Percentiles rank a stretch among this genome's conserved stretches.
phyloP scores from a whole-genome alignment of 2,329 filamentous ascomycete genomes.

The Orbilia brochopaga region DNA sequence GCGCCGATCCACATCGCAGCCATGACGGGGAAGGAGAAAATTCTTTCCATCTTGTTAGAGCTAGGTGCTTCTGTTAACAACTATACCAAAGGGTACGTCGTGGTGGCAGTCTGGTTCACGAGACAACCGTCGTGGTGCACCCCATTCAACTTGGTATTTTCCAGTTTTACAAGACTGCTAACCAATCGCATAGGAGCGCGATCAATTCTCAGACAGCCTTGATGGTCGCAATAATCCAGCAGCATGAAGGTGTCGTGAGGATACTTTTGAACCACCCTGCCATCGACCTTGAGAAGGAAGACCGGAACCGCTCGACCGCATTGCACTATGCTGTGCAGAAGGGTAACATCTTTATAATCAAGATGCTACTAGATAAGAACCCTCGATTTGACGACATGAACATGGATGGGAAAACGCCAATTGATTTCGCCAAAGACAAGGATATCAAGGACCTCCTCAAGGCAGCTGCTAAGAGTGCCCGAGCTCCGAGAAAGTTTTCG shows the following conservation, averaged over 20 bases:
- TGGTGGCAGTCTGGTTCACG: not conserved
- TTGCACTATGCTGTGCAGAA: slow-evolving; percentile 49
- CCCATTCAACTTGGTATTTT: too few relatives aligned
- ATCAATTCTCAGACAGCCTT: slow-evolving; percentile 51
- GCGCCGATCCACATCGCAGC: slow-evolving; percentile 44
- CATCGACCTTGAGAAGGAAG: slow-evolving; percentile 41
- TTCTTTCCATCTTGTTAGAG: slow-evolving; percentile 34
- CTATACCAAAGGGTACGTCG: slow-evolving; percentile 39
- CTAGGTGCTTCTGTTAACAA: slow-evolving; percentile 39
- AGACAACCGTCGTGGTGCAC: too few relatives aligned
- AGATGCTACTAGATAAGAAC: slow-evolving; percentile 36
- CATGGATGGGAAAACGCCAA: slow-evolving; percentile 46
- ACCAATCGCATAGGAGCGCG: slow-evolving; percentile 24
- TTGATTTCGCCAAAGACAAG: slow-evolving; percentile 47
- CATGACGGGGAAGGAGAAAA: slow-evolving; percentile 40
- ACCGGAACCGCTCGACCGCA: slow-evolving; percentile 45
- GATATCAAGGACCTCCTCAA: slow-evolving; percentile 43
- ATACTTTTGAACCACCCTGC: slow-evolving; percentile 37
- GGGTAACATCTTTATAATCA: slow-evolving; percentile 36
- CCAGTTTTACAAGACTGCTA: too few relatives aligned
- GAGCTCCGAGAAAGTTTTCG: slow-evolving; percentile 38
- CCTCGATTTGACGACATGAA: slow-evolving; percentile 46
- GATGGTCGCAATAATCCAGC: slow-evolving; percentile 43
- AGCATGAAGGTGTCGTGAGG: slow-evolving; percentile 43
- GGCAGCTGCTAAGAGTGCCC: slow-evolving; percentile 27